phyloP scores from a whole-genome alignment of 2,329 filamentous ascomycete species.

The Pseudogymnoascus pannorum region DNA sequence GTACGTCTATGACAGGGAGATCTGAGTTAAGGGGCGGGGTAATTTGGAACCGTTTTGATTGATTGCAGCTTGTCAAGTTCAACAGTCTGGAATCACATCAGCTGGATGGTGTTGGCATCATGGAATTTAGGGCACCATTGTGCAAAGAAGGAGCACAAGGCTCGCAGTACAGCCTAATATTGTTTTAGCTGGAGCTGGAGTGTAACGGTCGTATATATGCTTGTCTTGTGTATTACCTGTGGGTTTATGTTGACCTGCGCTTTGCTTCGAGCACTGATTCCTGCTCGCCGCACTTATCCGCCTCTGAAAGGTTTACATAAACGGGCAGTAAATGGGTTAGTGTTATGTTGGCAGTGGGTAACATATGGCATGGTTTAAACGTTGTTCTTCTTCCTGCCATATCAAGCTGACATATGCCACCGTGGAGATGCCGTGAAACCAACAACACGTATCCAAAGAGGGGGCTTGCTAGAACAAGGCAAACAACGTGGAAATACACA shows the following conservation, averaged over 20 bases:
- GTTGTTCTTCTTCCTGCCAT: not conserved
- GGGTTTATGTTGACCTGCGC: not conserved
- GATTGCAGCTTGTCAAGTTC: not conserved
- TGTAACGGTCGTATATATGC: not conserved
- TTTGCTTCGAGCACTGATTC: not conserved
- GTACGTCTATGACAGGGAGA: not conserved
- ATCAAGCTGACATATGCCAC: not conserved
- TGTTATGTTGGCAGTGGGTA: not conserved
- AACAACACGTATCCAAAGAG: too few relatives aligned
- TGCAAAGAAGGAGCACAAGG: not conserved
- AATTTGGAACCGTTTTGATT: conserved; percentile 4
- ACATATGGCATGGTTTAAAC: not conserved
- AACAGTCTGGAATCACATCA: not conserved
- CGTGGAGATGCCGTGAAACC: too few relatives aligned
- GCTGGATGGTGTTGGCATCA: not conserved
- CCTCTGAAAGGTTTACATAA: not conserved
- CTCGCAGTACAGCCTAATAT: not conserved
- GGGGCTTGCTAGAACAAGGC: too few relatives aligned
- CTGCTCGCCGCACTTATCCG: not conserved
- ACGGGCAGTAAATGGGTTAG: not conserved
- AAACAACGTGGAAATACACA: too few relatives aligned
- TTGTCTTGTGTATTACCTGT: not conserved
- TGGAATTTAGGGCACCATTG: not conserved
- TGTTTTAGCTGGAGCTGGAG: not conserved
- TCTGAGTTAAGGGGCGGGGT: conserved; percentile 1